Evolutionary conservation across 768 basidiomycete species (phyloP).

Genomic region (Termitomyces sp.): DNA sequence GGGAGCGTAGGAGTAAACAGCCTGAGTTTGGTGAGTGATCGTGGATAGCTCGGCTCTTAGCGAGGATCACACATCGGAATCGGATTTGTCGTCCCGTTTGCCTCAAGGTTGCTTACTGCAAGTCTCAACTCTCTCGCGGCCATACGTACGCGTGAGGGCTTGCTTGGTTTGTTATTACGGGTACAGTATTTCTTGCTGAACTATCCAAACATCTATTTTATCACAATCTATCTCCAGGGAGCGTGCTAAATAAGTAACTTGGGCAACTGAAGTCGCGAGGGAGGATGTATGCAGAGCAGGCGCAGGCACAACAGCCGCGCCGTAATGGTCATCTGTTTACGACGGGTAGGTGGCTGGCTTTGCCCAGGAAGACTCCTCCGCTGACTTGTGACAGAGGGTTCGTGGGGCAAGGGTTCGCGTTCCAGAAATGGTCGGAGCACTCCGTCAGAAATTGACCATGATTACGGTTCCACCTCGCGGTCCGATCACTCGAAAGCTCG

Average conservation of each 20-base stretch:
- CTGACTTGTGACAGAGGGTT: conserved; percentile 26
- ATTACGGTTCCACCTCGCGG: conserved; percentile 43
- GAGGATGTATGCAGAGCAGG: conserved; percentile 15
- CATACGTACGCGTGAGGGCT: neutral
- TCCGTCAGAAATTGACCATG: conserved; percentile 55
- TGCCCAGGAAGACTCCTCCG: neutral
- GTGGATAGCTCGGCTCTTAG: conserved; percentile 3
- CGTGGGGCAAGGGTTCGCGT: conserved; percentile 24
- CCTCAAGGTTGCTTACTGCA: neutral
- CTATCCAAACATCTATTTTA: neutral
- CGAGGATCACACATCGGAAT: conserved; percentile 6
- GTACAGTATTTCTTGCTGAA: neutral
- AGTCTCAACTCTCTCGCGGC: neutral
- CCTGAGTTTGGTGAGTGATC: neutral
- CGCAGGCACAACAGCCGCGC: conserved; percentile 10
- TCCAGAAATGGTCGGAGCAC: conserved; percentile 30
- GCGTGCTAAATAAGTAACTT: neutral
- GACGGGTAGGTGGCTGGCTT: conserved; percentile 15
- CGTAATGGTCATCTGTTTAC: conserved; percentile 24
- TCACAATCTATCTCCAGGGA: neutral
- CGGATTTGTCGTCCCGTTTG: conserved; percentile 10
- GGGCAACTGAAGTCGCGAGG: neutral
- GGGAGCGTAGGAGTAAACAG: neutral
- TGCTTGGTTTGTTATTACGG: neutral
- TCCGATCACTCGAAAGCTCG: conserved; percentile 40